These are phyloP conservation scores for Alternaria sp. DNA, from an alignment of 2,329 filamentous ascomycete species.

Conservation along the genomic window DNA sequence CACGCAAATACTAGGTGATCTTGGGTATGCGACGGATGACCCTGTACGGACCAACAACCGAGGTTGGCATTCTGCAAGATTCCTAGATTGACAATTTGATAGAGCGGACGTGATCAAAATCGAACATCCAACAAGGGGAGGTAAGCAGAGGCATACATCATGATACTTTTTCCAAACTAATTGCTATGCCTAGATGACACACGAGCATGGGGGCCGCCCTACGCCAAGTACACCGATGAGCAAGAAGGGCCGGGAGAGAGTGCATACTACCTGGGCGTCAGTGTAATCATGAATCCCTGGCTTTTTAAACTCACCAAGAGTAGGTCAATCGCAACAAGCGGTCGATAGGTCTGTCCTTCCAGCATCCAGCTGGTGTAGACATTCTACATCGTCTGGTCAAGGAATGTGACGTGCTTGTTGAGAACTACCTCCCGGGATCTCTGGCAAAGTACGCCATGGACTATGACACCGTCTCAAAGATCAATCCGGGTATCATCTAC, in stretches of 20 bases:
- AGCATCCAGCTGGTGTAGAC: constrained; percentile 81
- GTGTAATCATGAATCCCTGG: constrained; percentile 23
- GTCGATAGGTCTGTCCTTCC: constrained; percentile 90
- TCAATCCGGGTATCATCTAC: constrained; percentile 91
- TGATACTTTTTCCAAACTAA: neutral
- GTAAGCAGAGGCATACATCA: constrained; percentile 13
- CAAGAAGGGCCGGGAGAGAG: constrained; percentile 81
- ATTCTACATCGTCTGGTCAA: constrained; percentile 86
- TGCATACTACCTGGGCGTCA: constrained; percentile 90
- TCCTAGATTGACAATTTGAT: constrained; percentile 27
- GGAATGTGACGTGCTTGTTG: constrained; percentile 90
- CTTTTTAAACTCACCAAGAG: neutral
- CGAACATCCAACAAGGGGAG: constrained; percentile 76
- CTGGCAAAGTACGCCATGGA: constrained; percentile 92
- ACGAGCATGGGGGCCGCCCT: constrained; percentile 94
- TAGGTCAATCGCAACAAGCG: constrained; percentile 98
- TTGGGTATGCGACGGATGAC: constrained; percentile 73
- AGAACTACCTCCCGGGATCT: constrained; percentile 93
- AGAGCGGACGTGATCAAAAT: constrained; percentile 98
- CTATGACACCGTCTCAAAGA: constrained; percentile 78
- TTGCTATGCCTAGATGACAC: constrained; percentile 77
- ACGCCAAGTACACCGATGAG: constrained; percentile 76
- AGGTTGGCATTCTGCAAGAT: constrained; percentile 33
- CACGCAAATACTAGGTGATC: constrained; percentile 93
- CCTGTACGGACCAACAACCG: constrained; percentile 47